Evolutionary conservation across 305 asterid genomes (phyloP).

Genomic region (Solanum hybrid): DNA sequence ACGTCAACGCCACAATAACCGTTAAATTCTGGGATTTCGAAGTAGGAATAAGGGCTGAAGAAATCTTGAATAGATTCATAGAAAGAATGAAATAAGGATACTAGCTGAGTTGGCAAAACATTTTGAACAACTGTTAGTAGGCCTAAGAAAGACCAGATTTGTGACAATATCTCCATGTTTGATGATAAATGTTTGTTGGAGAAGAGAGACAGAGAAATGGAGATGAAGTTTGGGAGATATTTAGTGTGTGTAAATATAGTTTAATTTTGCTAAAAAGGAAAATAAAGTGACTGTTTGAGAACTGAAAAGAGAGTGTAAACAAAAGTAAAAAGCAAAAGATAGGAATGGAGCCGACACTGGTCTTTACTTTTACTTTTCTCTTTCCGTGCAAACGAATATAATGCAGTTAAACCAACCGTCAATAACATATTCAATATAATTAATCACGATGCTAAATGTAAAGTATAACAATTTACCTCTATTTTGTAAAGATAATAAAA

Average conservation of each 20-base stretch:
- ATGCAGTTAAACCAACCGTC: background rate
- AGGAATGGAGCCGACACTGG: conserved; percentile 4
- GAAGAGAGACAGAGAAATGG: conserved; percentile 4
- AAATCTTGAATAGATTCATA: conserved; percentile 37
- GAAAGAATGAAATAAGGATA: conserved; percentile 27
- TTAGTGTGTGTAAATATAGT: background rate
- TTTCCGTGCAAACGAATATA: background rate
- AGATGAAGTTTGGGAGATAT: background rate
- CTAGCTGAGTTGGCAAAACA: conserved; percentile 40
- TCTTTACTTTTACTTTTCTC: conserved; percentile 7
- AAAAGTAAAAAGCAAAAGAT: conserved; percentile 22
- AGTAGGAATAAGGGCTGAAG: conserved; percentile 34
- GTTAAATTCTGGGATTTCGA: conserved; percentile 46
- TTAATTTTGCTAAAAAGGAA: background rate
- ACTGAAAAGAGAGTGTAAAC: conserved; percentile 8
- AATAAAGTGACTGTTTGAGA: conserved; percentile 18
- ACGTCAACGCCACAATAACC: conserved; percentile 46
- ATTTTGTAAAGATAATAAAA: too few species aligned
- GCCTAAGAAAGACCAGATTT: conserved; percentile 48
- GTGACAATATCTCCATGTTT: conserved; percentile 40
- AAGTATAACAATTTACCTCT: background rate
- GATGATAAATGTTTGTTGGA: background rate
- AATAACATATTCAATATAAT: too few species aligned
- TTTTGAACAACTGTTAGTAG: conserved; percentile 39
- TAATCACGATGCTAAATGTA: rapidly evolving